Percentiles rank a stretch among this genome's conserved stretches.
Evolutionary conservation across 495 filamentous ascomycete species (phyloP).

Genomic region (Penicillium bovifimosum): DNA sequence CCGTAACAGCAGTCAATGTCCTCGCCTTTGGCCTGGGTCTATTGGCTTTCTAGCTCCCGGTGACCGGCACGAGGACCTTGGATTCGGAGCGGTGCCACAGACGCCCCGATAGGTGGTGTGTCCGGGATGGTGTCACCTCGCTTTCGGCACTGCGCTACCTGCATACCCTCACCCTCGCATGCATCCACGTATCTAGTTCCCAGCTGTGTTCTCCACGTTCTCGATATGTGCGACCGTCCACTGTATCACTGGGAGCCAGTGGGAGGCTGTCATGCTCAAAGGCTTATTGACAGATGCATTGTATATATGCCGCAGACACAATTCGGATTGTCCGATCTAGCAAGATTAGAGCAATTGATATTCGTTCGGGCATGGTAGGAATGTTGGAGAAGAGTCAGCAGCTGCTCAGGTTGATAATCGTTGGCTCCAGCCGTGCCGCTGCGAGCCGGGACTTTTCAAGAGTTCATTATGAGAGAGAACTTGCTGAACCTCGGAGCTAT

Average conservation of each 20-base stretch:
- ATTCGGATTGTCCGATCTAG: not conserved
- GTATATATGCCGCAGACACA: not conserved
- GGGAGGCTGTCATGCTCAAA: slow-evolving; percentile 1
- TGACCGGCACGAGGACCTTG: not conserved
- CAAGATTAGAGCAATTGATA: not conserved
- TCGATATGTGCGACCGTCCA: not conserved
- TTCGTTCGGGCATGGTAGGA: not conserved
- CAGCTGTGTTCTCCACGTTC: not conserved
- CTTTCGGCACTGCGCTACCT: not conserved
- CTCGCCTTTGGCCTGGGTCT: not conserved
- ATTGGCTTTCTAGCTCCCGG: not conserved
- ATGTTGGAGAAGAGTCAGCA: not conserved
- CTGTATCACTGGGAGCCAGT: not conserved
- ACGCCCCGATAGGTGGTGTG: not conserved
- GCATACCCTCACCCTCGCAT: slow-evolving; percentile 1
- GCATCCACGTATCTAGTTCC: not conserved
- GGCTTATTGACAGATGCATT: not conserved
- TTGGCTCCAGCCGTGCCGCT: not conserved
- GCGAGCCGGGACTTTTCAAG: not conserved
- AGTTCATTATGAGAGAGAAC: not conserved
- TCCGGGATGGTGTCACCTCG: not conserved
- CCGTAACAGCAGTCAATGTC: not conserved
- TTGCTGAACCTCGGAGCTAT: not conserved
- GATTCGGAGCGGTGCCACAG: not conserved
- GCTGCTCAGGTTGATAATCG: not conserved